Percentiles rank a stretch among this genome's conserved stretches.
phyloP scores from a whole-genome alignment of 257 asterid genomes.

The Solanum megistacrolobum region DNA sequence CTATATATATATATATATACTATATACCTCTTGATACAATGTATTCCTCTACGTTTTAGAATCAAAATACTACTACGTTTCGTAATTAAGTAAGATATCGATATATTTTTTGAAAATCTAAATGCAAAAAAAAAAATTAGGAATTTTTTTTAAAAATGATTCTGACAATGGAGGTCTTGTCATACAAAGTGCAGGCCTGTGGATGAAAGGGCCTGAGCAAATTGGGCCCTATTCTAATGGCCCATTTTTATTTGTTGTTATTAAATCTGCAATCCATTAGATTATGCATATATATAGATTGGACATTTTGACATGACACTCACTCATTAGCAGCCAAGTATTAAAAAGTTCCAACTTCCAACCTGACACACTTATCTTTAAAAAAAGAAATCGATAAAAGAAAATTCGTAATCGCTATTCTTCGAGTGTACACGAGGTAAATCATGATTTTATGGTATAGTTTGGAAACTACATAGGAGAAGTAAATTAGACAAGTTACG shows the following conservation, averaged over 20 bases:
- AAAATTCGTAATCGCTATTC: neutral
- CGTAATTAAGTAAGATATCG: neutral
- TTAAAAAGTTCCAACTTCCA: neutral
- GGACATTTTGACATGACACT: neutral
- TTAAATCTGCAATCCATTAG: neutral
- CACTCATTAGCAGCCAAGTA: neutral
- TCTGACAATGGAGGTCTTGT: neutral
- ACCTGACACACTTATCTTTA: neutral
- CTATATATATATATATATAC: neutral
- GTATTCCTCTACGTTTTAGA: neutral
- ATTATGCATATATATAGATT: neutral
- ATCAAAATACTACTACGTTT: neutral
- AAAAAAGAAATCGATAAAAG: neutral
- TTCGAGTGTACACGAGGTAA: fast-evolving
- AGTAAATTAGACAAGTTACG: neutral
- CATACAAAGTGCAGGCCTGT: neutral
- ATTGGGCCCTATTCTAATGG: neutral
- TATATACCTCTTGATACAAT: neutral
- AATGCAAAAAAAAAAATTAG: too few relatives aligned
- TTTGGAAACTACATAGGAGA: neutral
- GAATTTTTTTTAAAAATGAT: neutral
- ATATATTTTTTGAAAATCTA: too few relatives aligned
- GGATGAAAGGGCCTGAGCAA: neutral
- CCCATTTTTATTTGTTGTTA: neutral
- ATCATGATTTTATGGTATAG: fast-evolving